Conservation (phyloP, 352 stramenopile species). For the Pythium aristosporum region DNA sequence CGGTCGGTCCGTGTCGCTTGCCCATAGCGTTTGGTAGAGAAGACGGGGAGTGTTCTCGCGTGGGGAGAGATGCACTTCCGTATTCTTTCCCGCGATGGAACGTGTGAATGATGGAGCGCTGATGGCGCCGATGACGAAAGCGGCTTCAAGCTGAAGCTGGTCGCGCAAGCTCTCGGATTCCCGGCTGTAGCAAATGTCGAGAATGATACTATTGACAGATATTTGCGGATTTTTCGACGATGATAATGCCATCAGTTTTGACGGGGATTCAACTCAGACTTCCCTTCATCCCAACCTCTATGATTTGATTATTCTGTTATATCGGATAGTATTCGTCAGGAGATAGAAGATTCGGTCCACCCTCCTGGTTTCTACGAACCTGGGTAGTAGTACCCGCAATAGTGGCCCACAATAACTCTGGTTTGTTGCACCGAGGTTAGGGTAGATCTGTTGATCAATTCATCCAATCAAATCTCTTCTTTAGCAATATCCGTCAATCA, state of each 20-base stretch:
- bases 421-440: constrained; percentile 13
- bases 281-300: neutral
- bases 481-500: constrained; percentile 2
- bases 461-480: constrained; percentile 3
- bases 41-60: neutral
- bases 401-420: neutral
- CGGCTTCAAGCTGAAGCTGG: constrained; percentile 28
- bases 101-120: constrained; percentile 6
- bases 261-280: neutral
- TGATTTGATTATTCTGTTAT: neutral
- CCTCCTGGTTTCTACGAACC: neutral
- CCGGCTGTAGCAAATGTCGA: constrained; percentile 15
- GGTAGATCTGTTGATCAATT: neutral
- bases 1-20: constrained; percentile 23
- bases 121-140: constrained; percentile 21
- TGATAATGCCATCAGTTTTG: neutral
- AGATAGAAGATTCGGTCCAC: neutral
- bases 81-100: neutral
- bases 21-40: constrained; percentile 17
- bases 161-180: constrained; percentile 7
- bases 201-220: neutral
- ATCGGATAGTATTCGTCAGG: neutral
- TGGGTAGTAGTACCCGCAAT: neutral
- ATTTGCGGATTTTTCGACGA: neutral
- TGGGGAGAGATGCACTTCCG: neutral